Evolutionary conservation across 2,329 filamentous ascomycete species (phyloP), one percentile per base, ranked within the genome.

Genomic region (Pestalotiopsis fici): DNA sequence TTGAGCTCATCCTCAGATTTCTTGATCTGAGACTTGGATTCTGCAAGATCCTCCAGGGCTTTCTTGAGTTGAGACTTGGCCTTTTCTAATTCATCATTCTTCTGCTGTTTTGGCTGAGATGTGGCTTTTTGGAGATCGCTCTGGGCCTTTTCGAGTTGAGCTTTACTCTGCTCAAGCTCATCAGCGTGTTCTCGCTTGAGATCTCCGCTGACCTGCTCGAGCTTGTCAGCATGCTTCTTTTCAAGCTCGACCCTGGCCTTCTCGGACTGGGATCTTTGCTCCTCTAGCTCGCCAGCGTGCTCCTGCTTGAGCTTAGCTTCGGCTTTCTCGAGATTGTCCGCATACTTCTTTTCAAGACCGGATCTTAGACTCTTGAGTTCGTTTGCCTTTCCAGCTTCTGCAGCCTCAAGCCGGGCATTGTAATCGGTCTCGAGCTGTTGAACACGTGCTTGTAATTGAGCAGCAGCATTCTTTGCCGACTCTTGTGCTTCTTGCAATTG

Each of bases 221-320:
- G 59, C 54, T 77, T 31, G 12, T 31, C 23, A 13, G 13, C 23
- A 7, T 27, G 23, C 25, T 13, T 27, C 55, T 57, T 27, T 50
- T 50, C 43, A n/a, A 57, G 55, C 27, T 57, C 72, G 21, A 68
- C 74, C 50, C 77, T 71, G 25, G 80, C 70, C 55, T 79, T 75
- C 28, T 75, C 54, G 4, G 71, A 25, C 18, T 65, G 43, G 21
- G 43, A 50, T 21, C 21, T 50, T 50, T 50, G 43, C 43, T 50
- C 21, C 43, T n/a, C 43, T 50, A 50, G 43, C n/a, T 50, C 43
- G 43, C 18, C 43, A 3, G 85, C 84, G 37, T 83, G 77, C 54
- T 80, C 80, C 15, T 82, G 75, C 47, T 83, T 50, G 27, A 50
- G 21, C 6, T 21, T 7, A 9, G 43, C n/a, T 21, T n/a, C 15